Base-by-base conservation (phyloP, 1,284 basidiomycete genomes). In the Cronartium ribicola region DNA sequence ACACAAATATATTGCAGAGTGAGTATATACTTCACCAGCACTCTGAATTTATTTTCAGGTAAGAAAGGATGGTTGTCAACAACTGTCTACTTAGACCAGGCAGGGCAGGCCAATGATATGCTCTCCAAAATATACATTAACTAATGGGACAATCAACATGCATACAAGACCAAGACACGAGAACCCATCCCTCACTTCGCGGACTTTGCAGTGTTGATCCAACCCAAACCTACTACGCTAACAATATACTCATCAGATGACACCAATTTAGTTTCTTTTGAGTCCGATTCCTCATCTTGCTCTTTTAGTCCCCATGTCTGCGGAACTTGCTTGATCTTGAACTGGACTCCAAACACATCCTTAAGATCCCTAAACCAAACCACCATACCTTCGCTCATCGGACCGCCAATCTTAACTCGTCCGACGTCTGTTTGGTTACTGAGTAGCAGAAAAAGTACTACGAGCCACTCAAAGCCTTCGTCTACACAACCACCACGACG, bases 381-480 rank as follows among this genome's bases (percentile, higher is more conserved):
- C 36, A 72, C 55, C 63, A 72, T 41, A 22, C 61, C 70, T 59
- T 65, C 62, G 40, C 43, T 57, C 37, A 72, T 29, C 46, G 36
- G 88, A 76, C 88, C 86, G 7, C 90, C 88, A 86, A 98, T 90
- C 70, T 88, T 84, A 82, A 91, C 92, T 76, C 89, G 87, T 0
- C 93, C 91, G 1, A 98, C 93, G 80, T 98, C 96, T 81, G 98
- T 94, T 60, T 72, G 62, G 76, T 92, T 94, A 6, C 95, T 94
- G 8, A 98, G 84, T 0, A 92, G 89, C 92, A 99, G 95, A 84
- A 95, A 85, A 36, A 95, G 82, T 37, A 97, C 83, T 0, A 93
- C 88, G n/a, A 98, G 83, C 67, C 86, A 87, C 82, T 99, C 96
- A 81, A 96, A 93, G 76, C 89, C 87, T 66, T 88, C 84, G 82